Evolutionary conservation across 352 stramenopile species (phyloP).

Genomic region (Pythium dissotocum): DNA sequence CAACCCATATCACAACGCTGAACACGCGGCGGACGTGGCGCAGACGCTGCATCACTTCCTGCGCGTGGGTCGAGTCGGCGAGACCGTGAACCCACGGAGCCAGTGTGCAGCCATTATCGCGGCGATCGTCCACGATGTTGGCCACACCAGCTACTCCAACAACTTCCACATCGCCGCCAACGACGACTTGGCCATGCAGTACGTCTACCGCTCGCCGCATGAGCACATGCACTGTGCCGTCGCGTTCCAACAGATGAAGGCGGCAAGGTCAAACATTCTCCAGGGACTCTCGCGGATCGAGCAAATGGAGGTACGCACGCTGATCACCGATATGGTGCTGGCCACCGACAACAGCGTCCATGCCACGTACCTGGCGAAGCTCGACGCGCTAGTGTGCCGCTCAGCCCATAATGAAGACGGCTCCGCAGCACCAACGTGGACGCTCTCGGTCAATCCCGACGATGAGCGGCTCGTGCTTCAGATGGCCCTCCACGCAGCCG

Average conservation of each 20-base stretch:
- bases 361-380: constrained; percentile 70
- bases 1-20: constrained; percentile 86
- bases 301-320: constrained; percentile 72
- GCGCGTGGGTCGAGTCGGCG: constrained; percentile 47
- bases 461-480: constrained; percentile 76
- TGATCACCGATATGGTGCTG: constrained; percentile 87
- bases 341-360: constrained; percentile 89
- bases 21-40: constrained; percentile 83
- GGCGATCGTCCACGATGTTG: constrained; percentile 84
- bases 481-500: constrained; percentile 86
- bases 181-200: constrained; percentile 77
- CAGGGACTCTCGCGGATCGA: constrained; percentile 71
- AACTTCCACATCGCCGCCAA: constrained; percentile 87
- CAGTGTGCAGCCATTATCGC: constrained; percentile 76
- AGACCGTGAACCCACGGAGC: constrained; percentile 53
- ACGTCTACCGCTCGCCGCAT: constrained; percentile 80
- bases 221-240: constrained; percentile 88
- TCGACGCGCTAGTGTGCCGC: constrained; percentile 71
- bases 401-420: constrained; percentile 14
- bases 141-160: constrained; percentile 88
- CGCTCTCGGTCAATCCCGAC: constrained; percentile 50
- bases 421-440: constrained; percentile 35
- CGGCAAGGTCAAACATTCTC: constrained; percentile 70
- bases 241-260: constrained; percentile 77
- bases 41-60: constrained; percentile 80